Evolutionary conservation across 2,329 filamentous ascomycete genomes (phyloP), one percentile per base, ranked within the genome.

Genomic region (Epichloe bromicola): DNA sequence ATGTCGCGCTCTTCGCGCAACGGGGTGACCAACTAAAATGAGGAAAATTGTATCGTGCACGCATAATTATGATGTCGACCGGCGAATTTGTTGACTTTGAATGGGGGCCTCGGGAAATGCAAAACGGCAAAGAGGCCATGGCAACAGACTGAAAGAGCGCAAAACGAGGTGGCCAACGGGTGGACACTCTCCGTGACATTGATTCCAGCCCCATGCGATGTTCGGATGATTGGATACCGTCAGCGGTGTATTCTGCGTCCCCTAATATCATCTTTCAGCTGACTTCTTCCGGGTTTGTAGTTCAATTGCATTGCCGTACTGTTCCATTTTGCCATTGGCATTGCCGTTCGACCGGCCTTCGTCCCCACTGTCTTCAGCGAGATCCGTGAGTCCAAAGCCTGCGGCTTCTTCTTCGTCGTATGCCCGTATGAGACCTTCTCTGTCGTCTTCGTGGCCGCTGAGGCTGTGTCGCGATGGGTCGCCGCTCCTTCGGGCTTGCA

Each of bases 351-450:
- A 58, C 51, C 65, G 63, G 61, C 60, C 57, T 34, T 82, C 81
- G 49, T 83, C 83, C 33, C 87, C 84, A 57, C 78, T 85, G 55
- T 93, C 86, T 57, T 90, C 86, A 2, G 85, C 77, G 39, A 96
- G 71, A 59, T 95, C 88, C 14, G 80, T 80, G 45, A 97, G 73
- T 40, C 86, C 86, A 56, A 94, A 88, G 5, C 79, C 80, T 41
- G 76, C 76, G 43, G 75, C 75, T 59, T 86, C 82, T 64, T 96
- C 90, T 54, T 93, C 82, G 60, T 97, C 91, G 60, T 95, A 96
- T 11, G 83, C 85, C 54, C 85, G 85, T 66, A 97, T 95, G 23
- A 97, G 74, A 4, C 87, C 87, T 57, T 90, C 83, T 50, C 87
- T 78, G 59, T 93, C 88, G 38, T 80, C 79, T 54, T 77, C 75